phyloP scores from a whole-genome alignment of 768 basidiomycete genomes.

The Pleurotus cornucopiae region DNA sequence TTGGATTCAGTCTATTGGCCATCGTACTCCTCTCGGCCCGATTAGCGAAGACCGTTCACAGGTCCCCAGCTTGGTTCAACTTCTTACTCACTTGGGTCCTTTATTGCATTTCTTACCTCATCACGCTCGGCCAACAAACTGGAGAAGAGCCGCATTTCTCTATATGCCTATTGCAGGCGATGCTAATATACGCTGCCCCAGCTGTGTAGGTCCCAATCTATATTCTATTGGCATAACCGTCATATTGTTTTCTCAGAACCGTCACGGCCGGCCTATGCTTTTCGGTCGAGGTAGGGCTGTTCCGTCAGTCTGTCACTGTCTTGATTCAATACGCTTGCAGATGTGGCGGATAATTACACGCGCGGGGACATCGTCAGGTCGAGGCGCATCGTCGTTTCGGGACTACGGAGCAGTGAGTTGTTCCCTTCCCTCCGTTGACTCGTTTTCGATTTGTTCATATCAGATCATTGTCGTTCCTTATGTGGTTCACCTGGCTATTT shows the following conservation, averaged over 20 bases:
- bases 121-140: slow-evolving; percentile 2
- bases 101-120: background rate
- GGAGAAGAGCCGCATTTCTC: background rate
- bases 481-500: background rate
- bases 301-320: background rate
- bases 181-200: slow-evolving; percentile 1
- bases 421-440: no score
- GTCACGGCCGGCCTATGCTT: slow-evolving; percentile 1
- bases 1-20: background rate
- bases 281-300: background rate
- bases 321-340: background rate
- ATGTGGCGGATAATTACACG: slow-evolving; percentile 1
- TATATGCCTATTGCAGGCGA: background rate
- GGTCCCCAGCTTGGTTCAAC: slow-evolving; percentile 1
- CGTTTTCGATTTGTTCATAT: no score
- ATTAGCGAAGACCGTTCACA: background rate
- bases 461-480: background rate
- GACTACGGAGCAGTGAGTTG: background rate
- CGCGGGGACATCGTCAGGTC: background rate
- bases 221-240: no score
- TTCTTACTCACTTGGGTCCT: slow-evolving; percentile 1
- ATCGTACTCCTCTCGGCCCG: background rate
- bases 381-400: background rate
- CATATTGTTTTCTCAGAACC: background rate
- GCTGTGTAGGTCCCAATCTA: background rate